These are phyloP conservation scores for Lumnitzera littorea DNA, from an alignment of 345 rosid genomes.

Conservation along the genomic window DNA sequence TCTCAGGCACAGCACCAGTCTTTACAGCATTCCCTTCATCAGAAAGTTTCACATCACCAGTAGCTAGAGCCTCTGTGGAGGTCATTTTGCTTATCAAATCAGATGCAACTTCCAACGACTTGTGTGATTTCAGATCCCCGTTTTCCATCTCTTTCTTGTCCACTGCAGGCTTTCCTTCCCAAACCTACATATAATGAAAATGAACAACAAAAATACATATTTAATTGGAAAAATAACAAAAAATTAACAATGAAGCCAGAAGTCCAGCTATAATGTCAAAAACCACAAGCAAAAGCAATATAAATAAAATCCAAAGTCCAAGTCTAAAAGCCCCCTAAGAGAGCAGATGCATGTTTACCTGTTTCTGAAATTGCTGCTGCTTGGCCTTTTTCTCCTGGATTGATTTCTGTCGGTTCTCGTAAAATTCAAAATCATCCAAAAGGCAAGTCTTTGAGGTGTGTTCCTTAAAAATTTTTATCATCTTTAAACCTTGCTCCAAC, in stretches of 20 bases:
- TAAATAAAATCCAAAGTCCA: not conserved
- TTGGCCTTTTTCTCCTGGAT: slow-evolving; percentile 82
- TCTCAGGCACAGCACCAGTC: slow-evolving; percentile 1
- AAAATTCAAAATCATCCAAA: slow-evolving; percentile 83
- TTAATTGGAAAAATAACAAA: not conserved
- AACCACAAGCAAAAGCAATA: not conserved
- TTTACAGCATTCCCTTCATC: slow-evolving; percentile 5
- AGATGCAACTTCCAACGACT: slow-evolving; percentile 1
- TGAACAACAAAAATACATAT: not conserved
- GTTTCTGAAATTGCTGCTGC: slow-evolving; percentile 63
- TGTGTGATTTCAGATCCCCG: slow-evolving; percentile 8
- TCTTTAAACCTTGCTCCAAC: slow-evolving; percentile 67
- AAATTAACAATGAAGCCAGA: not conserved
- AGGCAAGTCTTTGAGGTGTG: slow-evolving; percentile 68
- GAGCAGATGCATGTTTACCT: slow-evolving; percentile 18
- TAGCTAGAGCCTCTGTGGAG: not conserved
- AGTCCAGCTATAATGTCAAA: not conserved
- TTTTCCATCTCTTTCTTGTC: slow-evolving; percentile 8
- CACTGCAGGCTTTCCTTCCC: slow-evolving; percentile 10
- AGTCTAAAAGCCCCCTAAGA: not conserved
- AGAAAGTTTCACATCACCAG: slow-evolving; percentile 9
- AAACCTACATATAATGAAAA: not conserved
- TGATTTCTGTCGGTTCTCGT: slow-evolving; percentile 68
- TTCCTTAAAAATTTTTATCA: slow-evolving; percentile 79
- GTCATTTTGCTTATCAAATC: not conserved